Conservation (phyloP, 2,329 filamentous ascomycete species). For the Colletotrichum higginsianum region DNA sequence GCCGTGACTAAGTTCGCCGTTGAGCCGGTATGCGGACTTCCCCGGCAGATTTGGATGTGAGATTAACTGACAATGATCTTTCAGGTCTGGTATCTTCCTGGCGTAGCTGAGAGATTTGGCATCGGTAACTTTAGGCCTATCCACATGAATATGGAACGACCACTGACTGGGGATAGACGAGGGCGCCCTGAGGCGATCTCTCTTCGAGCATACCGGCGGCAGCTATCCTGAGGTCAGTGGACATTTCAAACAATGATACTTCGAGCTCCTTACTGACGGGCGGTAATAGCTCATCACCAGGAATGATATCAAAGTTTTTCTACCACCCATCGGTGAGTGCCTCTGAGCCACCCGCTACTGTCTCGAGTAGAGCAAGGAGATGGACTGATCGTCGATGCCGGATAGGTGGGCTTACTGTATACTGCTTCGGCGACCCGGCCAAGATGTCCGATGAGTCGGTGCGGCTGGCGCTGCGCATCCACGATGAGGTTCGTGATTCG, state of each 20-base stretch:
- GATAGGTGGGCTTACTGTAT: conserved; percentile 88
- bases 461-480: conserved; percentile 86
- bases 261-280: conserved; percentile 44
- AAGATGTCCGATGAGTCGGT: conserved; percentile 92
- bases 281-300: conserved; percentile 83
- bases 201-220: conserved; percentile 96
- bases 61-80: conserved; percentile 25
- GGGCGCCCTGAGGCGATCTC: conserved; percentile 83
- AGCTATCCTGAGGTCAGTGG: conserved; percentile 85
- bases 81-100: conserved; percentile 84
- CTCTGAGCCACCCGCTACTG: not conserved
- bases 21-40: conserved; percentile 80
- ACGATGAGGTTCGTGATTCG: conserved; percentile 67
- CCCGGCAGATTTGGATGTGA: conserved; percentile 30
- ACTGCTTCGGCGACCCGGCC: conserved; percentile 95
- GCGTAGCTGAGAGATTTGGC: conserved; percentile 92
- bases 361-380: not conserved
- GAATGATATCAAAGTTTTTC: conserved; percentile 93
- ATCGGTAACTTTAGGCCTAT: conserved; percentile 72
- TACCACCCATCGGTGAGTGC: conserved; percentile 85
- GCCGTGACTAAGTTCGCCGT: conserved; percentile 97
- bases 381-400: conserved; percentile 42
- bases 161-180: conserved; percentile 73
- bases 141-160: not conserved
- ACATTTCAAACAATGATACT: not conserved